Evolutionary conservation across 352 stramenopile species (phyloP).

Genomic region (Pythium sp.): DNA sequence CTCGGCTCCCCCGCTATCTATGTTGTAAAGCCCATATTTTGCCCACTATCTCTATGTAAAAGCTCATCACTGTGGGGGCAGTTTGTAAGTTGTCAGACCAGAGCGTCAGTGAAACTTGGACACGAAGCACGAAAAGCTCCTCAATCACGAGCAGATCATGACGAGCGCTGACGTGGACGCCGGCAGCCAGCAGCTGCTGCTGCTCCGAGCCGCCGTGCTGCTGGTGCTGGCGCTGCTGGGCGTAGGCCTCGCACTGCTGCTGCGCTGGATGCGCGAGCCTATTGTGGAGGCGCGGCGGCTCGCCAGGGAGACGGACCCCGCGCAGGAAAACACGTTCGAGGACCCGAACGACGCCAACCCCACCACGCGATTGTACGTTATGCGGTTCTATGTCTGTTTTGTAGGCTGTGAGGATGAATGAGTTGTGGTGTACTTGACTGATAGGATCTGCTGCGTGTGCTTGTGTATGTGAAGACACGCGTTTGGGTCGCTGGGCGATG

Average conservation of each 20-base stretch:
- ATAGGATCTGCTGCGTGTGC: background rate
- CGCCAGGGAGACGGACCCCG: constrained; percentile 39
- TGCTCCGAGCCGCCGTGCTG: constrained; percentile 24
- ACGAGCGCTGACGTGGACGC: constrained; percentile 7
- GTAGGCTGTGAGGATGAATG: background rate
- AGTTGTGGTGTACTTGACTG: background rate
- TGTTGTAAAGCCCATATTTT: background rate
- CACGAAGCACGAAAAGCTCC: constrained; percentile 2
- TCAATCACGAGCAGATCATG: constrained; percentile 8
- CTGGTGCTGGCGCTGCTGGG: constrained; percentile 21
- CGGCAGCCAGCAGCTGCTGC: background rate
- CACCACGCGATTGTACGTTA: constrained; percentile 35
- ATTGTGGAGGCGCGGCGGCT: constrained; percentile 55
- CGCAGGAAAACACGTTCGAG: constrained; percentile 53
- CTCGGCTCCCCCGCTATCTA: background rate
- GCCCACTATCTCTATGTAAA: background rate
- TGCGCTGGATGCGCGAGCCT: constrained; percentile 58
- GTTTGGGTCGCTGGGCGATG: constrained; percentile 65
- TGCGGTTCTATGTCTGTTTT: background rate
- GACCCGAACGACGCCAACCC: constrained; percentile 43
- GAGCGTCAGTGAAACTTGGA: background rate
- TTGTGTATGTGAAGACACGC: constrained; percentile 25
- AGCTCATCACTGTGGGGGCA: background rate
- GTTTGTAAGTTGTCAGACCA: background rate
- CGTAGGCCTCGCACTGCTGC: constrained; percentile 30